Conservation (phyloP, 1,284 basidiomycete genomes). For the Irpex sp. region DNA sequence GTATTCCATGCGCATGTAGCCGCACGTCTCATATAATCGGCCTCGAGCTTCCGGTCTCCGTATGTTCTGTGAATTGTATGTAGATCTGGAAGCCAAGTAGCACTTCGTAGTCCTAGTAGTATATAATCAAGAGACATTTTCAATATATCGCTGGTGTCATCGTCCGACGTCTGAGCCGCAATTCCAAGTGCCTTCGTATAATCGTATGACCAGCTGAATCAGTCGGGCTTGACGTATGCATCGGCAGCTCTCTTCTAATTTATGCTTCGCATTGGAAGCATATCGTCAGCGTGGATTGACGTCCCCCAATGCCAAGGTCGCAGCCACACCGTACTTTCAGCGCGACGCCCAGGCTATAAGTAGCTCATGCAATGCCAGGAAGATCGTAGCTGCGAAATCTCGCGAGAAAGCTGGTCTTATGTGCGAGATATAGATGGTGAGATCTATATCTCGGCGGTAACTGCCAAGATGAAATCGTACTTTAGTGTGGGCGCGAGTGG, state of each 20-base stretch:
- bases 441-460: neutral
- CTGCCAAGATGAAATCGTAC: neutral
- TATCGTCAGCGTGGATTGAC: neutral
- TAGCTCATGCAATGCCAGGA: neutral
- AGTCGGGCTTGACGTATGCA: neutral
- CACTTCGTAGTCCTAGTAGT: neutral
- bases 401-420: neutral
- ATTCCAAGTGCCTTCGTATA: neutral
- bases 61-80: neutral
- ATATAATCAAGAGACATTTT: neutral
- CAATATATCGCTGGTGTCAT: neutral
- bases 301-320: neutral
- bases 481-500: neutral
- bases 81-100: neutral
- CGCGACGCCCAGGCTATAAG: too few species aligned
- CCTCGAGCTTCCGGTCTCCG: neutral
- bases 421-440: neutral
- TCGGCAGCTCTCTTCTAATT: too few species aligned
- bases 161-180: neutral
- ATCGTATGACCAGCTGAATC: neutral
- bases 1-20: neutral
- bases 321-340: neutral
- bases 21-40: neutral
- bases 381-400: neutral
- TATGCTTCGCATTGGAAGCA: too few species aligned